These are phyloP conservation scores for Actinomucor elegans DNA, from an alignment of 371 early-diverging fungal species.

Conservation along the genomic window DNA sequence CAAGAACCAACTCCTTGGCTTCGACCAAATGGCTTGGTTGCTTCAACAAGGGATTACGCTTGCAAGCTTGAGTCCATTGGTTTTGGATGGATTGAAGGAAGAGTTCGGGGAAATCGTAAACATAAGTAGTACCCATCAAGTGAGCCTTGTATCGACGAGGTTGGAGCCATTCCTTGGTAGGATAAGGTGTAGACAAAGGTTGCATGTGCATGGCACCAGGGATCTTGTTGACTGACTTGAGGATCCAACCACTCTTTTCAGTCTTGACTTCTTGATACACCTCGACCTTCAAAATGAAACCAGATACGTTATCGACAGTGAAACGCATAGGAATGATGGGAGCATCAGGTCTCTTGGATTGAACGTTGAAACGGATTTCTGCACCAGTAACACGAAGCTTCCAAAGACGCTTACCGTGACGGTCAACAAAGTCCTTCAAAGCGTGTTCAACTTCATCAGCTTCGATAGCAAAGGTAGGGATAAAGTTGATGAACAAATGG, in stretches of 20 bases:
- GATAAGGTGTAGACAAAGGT: slow-evolving; percentile 82
- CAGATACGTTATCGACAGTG: slow-evolving; percentile 88
- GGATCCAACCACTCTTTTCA: slow-evolving; percentile 70
- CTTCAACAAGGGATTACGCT: slow-evolving; percentile 54
- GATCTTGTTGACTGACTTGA: slow-evolving; percentile 70
- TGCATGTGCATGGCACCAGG: slow-evolving; percentile 86
- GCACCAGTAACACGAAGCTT: slow-evolving; percentile 92
- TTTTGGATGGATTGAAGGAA: slow-evolving; percentile 84
- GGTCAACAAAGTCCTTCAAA: slow-evolving; percentile 86
- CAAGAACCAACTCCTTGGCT: slow-evolving; percentile 85
- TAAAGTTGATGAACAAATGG: slow-evolving; percentile 96
- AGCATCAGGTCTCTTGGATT: slow-evolving; percentile 61
- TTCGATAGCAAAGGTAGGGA: slow-evolving; percentile 92
- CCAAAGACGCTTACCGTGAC: slow-evolving; percentile 95
- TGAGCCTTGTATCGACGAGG: slow-evolving; percentile 98
- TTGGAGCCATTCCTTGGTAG: slow-evolving; percentile 94
- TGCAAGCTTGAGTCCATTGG: slow-evolving; percentile 72
- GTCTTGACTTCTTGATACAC: slow-evolving; percentile 87
- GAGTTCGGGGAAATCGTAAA: slow-evolving; percentile 97
- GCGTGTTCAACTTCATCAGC: slow-evolving; percentile 82
- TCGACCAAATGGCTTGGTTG: slow-evolving; percentile 74
- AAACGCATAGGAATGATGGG: slow-evolving; percentile 88
- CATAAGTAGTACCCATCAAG: slow-evolving; percentile 96
- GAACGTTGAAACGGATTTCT: slow-evolving; percentile 92
- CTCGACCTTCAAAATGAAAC: slow-evolving; percentile 89